Base-by-base conservation (phyloP, 208 protist species). In the Trichomonas vaginalis region DNA sequence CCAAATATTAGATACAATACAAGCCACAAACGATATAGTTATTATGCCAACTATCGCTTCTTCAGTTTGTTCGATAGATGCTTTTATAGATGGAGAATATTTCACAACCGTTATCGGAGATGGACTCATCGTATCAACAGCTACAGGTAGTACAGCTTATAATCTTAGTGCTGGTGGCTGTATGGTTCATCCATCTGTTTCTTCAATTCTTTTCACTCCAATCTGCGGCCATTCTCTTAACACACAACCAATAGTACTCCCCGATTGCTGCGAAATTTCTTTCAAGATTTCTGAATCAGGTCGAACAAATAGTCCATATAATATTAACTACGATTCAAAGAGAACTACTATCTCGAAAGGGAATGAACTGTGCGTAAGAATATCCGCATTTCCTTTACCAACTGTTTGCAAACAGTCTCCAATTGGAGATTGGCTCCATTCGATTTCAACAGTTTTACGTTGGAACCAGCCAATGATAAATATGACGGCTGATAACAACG, bases 401-500 rank as follows among this genome's bases (percentile, higher is more conserved):
- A 92, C 86, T 35, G 86, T 92, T 35, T 92, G 86, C 86, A 42
- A 92, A 39, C 23, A 92, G 32, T 23, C 17, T 15, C 45, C 86
- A 92, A 92, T 92, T 10, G 45, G 15, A 51, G 86, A 92, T 45
- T 92, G 45, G 40, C n/a, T 92, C 0, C 48, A 92, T 32, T 92
- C 86, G 15, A 92, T 92, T 12, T 92, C 86, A 92, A 51, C 40
- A 17, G 86, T 92, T n/a, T 51, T 92, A 45, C 48, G 39, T 51
- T 92, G 86, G 86, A 92, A 92, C 46, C 86, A 92, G 45, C 86
- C 86, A 92, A 92, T 92, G 45, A 48, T 70, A 12, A 70, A 70
- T 27, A 70, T 70, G 56, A 70, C 56, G 6, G 12, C 2, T 32
- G 56, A 70, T 27, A 32, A 12, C 21, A 70, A 70, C n/a, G n/a